Percentiles rank a stretch among this genome's conserved stretches.
phyloP scores from a whole-genome alignment of 352 stramenopile species.

The Blastocystis sp. region DNA sequence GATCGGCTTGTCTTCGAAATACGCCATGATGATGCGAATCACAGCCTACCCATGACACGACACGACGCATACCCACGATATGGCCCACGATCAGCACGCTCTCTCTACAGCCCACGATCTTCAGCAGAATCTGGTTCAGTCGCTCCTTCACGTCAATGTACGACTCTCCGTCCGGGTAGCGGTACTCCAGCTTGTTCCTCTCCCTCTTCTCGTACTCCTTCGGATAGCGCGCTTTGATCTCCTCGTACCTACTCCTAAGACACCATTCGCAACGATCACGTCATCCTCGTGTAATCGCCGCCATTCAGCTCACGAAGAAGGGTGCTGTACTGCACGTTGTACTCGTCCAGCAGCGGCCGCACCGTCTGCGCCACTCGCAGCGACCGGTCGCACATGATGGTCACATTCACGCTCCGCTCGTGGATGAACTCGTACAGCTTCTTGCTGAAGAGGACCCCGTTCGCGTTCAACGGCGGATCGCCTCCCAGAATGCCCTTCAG shows the following conservation, averaged over 20 bases:
- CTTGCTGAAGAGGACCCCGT: slow-evolving; percentile 83
- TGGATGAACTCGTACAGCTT: slow-evolving; percentile 85
- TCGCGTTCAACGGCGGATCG: slow-evolving; percentile 80
- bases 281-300: slow-evolving; percentile 87
- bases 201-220: slow-evolving; percentile 84
- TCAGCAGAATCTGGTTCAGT: slow-evolving; percentile 88
- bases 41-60: slow-evolving; percentile 43
- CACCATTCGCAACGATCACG: slow-evolving; percentile 10
- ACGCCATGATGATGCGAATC: slow-evolving; percentile 67
- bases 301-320: slow-evolving; percentile 88
- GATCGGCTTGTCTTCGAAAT: slow-evolving; percentile 64
- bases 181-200: slow-evolving; percentile 88
- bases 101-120: slow-evolving; percentile 84
- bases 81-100: slow-evolving; percentile 75
- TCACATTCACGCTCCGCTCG: slow-evolving; percentile 76
- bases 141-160: slow-evolving; percentile 91
- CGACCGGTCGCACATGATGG: slow-evolving; percentile 62
- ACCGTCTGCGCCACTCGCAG: slow-evolving; percentile 63
- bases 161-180: slow-evolving; percentile 87
- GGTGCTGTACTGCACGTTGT: slow-evolving; percentile 80
- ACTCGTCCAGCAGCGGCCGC: slow-evolving; percentile 72
- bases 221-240: slow-evolving; percentile 85
- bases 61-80: slow-evolving; percentile 8
- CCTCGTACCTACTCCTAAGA: slow-evolving; percentile 77
- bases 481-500: slow-evolving; percentile 80